These are phyloP conservation scores for Penicillium concentricum DNA, from an alignment of 2,329 filamentous ascomycete genomes.

Conservation along the genomic window DNA sequence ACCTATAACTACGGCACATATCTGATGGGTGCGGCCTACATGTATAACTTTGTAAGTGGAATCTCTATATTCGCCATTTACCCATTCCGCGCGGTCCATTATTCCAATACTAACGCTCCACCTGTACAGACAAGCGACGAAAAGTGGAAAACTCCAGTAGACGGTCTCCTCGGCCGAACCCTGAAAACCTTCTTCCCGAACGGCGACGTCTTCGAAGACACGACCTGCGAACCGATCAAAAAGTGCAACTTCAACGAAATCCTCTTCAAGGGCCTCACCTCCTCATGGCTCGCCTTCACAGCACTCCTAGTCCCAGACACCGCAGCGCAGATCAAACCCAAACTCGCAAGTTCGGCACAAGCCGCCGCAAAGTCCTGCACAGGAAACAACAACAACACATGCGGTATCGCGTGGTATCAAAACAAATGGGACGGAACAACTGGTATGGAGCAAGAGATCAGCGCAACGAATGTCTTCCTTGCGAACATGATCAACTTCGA, in stretches of 20 bases:
- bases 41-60: conserved; percentile 61
- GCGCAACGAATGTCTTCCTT: conserved; percentile 62
- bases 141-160: conserved; percentile 57
- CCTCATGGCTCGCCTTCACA: conserved; percentile 63
- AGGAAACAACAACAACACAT: conserved; percentile 58
- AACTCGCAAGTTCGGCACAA: conserved; percentile 56
- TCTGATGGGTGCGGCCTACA: conserved; percentile 60
- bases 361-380: conserved; percentile 64
- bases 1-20: conserved; percentile 66
- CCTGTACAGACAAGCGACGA: conserved; percentile 42
- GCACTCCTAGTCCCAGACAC: conserved; percentile 64
- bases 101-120: not conserved
- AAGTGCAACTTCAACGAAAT: conserved; percentile 57
- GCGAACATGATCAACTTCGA: conserved; percentile 54
- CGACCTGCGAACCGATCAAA: conserved; percentile 60
- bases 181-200: conserved; percentile 55
- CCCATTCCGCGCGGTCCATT: no score
- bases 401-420: conserved; percentile 62
- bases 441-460: conserved; percentile 69
- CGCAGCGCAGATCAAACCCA: conserved; percentile 54
- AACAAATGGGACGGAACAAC: conserved; percentile 54
- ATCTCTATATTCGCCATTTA: no score
- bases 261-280: conserved; percentile 69
- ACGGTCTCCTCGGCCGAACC: conserved; percentile 54
- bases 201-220: conserved; percentile 44